Base-by-base conservation (phyloP, 129 eudicot species). In the Centrapalus pauciflorus region DNA sequence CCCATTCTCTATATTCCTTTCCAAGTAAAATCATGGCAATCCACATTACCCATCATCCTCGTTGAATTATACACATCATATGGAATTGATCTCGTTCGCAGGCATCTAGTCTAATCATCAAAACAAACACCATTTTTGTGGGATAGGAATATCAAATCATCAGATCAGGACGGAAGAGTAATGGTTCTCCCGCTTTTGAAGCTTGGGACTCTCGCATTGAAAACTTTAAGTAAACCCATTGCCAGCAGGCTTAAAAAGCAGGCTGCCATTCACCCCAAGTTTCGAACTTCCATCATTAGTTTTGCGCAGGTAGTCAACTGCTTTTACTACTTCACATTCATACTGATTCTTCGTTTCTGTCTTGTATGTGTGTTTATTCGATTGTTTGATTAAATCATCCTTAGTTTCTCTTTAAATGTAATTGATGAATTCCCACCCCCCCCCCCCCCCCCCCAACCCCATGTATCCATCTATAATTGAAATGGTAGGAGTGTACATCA, bases 121-220 rank as follows among this genome's bases (percentile, higher is more conserved):
- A 13, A 73, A 73, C 77, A 63, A 40, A 70, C 77, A 16, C 20
- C 57, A 37, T 27, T 14, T 49, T 48, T 29, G 14, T 58, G 16
- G 29, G 33, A 5, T 21, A 26, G 32, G 8, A 46, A 11, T n/a
- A n/a, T n/a, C 55, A 30, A 24, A 33, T 40, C 23, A 64, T 21
- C 33, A 64, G 56, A 69, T 69, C 74, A 24, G 5, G 30, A 3
- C 32, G 3, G 60, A 71, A 71, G 55, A 55, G 74, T 46, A 70
- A 76, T 61, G 70, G 87, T 84, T 46, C 80, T 93, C 49, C 99
- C 99, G 21, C 41, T 86, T 0, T 54, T 89, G 49, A 93, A 93
- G 85, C 92, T 93, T 11, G 92, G 96, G n/a, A 88, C 95, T 5
- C 87, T 93, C 46, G 87, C 83, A 46, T 65, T 93, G 56, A 88